Conservation (phyloP, 768 basidiomycete genomes). For the Naganishia antarctica region DNA sequence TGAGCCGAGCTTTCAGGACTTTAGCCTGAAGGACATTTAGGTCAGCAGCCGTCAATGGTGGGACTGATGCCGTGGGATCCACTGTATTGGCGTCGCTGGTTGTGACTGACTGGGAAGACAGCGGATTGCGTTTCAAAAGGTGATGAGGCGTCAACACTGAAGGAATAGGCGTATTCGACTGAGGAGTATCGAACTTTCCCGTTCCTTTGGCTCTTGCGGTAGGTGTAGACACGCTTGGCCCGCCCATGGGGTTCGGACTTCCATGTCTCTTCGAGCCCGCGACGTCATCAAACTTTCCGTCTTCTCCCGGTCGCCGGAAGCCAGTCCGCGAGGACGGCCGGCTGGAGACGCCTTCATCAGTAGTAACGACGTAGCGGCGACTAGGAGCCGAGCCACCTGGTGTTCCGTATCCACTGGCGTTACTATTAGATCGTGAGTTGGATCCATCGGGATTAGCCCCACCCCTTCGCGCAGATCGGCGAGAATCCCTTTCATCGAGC, state of each 20-base stretch:
- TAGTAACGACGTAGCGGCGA: conserved; percentile 50
- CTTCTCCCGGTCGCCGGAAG: conserved; percentile 74
- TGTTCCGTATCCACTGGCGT: conserved; percentile 34
- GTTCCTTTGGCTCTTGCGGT: conserved; percentile 9
- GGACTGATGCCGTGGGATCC: conserved; percentile 37
- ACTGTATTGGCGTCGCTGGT: neutral
- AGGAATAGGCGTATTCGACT: conserved; percentile 70
- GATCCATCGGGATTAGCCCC: conserved; percentile 34
- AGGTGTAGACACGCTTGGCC: conserved; percentile 22
- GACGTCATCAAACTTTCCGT: conserved; percentile 27
- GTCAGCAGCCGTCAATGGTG: conserved; percentile 52
- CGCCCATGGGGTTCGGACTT: conserved; percentile 25
- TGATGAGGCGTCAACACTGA: conserved; percentile 75
- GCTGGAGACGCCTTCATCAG: conserved; percentile 47
- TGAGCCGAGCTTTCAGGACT: conserved; percentile 83
- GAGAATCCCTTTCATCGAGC: conserved; percentile 73
- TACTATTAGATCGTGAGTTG: conserved; percentile 51
- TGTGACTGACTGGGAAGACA: conserved; percentile 15
- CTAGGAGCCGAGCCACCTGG: conserved; percentile 31
- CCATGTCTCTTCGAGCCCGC: conserved; percentile 35
- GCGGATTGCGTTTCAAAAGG: conserved; percentile 38
- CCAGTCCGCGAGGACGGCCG: conserved; percentile 77
- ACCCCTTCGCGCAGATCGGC: conserved; percentile 51
- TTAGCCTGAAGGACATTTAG: conserved; percentile 89
- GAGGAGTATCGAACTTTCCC: conserved; percentile 29